phyloP scores from a whole-genome alignment of 495 filamentous ascomycete species.

The Aspergillus panamensis region DNA sequence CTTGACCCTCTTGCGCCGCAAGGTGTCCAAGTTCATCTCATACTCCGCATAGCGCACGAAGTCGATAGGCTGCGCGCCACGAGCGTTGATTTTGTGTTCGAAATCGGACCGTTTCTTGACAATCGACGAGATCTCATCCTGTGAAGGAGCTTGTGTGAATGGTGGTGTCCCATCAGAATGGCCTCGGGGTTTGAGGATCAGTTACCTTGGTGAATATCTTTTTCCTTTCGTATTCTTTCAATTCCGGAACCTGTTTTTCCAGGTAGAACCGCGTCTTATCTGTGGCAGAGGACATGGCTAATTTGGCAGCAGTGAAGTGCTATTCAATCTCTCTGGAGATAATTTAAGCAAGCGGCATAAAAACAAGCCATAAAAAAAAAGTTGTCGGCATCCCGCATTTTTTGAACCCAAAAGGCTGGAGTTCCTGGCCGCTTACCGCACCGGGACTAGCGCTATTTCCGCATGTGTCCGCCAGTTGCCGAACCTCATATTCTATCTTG shows the following conservation, averaged over 20 bases:
- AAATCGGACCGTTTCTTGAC: slow-evolving; percentile 87
- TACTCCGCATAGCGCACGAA: slow-evolving; percentile 85
- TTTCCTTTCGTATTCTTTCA: slow-evolving; percentile 84
- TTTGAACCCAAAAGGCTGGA: slow-evolving; percentile 9
- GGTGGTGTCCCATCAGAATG: slow-evolving; percentile 4
- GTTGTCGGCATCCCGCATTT: slow-evolving; percentile 38
- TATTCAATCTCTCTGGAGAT: neutral
- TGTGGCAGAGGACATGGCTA: slow-evolving; percentile 71
- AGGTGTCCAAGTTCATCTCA: slow-evolving; percentile 82
- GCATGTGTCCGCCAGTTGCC: slow-evolving; percentile 21
- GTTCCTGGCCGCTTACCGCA: slow-evolving; percentile 19
- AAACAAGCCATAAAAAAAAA: slow-evolving; percentile 28
- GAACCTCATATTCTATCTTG: slow-evolving; percentile 19
- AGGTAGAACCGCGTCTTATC: slow-evolving; percentile 95
- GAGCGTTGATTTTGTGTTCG: slow-evolving; percentile 83
- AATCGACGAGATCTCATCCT: slow-evolving; percentile 86
- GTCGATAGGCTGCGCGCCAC: slow-evolving; percentile 68
- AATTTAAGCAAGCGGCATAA: neutral
- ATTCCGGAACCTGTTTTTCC: slow-evolving; percentile 84
- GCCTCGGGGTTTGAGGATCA: neutral
- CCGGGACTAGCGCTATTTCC: slow-evolving; percentile 18
- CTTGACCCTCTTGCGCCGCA: slow-evolving; percentile 77
- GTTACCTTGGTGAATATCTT: slow-evolving; percentile 76
- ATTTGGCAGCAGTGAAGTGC: slow-evolving; percentile 1
- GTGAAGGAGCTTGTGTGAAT: slow-evolving; percentile 15